Percentiles rank a stretch among this genome's conserved stretches.
Conservation (phyloP, 106 monocot genomes). For the Dioscorea dumetorum region DNA sequence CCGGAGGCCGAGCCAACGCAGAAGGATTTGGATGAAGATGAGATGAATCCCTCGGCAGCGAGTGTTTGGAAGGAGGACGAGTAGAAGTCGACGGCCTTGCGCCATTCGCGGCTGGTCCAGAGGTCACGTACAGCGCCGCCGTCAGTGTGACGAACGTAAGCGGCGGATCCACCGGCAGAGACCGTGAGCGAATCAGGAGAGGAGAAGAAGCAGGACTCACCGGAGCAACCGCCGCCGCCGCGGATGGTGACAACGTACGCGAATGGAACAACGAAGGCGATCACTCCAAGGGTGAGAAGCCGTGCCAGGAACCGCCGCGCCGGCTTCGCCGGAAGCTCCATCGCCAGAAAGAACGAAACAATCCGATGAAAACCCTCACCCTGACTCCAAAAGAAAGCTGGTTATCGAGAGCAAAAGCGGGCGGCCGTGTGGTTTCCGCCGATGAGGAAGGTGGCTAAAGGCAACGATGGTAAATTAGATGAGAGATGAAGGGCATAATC, state of each 20-base stretch:
- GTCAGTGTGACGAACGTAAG: background rate
- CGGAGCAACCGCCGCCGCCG: conserved; percentile 10
- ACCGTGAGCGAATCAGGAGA: background rate
- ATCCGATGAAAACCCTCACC: background rate
- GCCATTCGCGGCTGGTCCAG: conserved; percentile 27
- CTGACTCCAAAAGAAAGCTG: background rate
- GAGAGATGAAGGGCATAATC: background rate
- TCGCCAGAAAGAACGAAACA: background rate
- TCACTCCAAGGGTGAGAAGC: conserved; percentile 16
- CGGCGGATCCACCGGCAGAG: background rate
- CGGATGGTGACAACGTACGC: conserved; percentile 16
- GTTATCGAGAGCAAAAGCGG: conserved; percentile 5
- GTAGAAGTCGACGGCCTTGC: conserved; percentile 38
- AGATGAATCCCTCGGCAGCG: conserved; percentile 32
- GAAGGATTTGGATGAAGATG: conserved; percentile 26
- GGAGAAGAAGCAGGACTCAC: conserved; percentile 28
- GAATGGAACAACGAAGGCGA: conserved; percentile 11
- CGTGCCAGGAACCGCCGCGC: background rate
- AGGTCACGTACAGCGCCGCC: background rate
- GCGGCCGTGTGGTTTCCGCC: conserved; percentile 10
- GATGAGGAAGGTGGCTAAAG: background rate
- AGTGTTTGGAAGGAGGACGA: conserved; percentile 42
- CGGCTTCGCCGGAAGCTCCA: background rate
- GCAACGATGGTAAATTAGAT: conserved; percentile 1
- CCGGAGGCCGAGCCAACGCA: conserved; percentile 19